A percentile compares a stretch with the other conserved stretches of the same genome.
Conservation (phyloP, 2,329 filamentous ascomycete genomes). For the Diaporthe sp. region DNA sequence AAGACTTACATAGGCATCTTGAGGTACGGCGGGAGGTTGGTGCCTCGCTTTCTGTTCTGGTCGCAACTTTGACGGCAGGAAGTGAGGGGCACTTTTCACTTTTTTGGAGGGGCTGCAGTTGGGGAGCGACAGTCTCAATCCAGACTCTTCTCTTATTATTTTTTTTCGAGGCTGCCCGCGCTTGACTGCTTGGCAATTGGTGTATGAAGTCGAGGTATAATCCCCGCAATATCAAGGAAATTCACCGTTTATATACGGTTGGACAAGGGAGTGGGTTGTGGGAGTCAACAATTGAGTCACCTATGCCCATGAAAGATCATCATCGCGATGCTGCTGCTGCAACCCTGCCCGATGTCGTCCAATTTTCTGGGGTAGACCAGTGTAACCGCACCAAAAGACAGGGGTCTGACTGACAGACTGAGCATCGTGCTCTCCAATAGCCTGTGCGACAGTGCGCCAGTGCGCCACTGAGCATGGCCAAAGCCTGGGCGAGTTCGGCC, state of each 20-base stretch:
- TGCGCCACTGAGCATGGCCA: neutral
- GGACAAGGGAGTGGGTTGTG: neutral
- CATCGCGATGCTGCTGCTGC: slow-evolving; percentile 14
- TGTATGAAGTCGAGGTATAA: neutral
- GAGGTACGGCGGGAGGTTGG: slow-evolving; percentile 29
- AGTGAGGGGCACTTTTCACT: slow-evolving; percentile 27
- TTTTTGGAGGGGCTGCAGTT: slow-evolving; percentile 16
- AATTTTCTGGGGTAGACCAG: slow-evolving; percentile 35
- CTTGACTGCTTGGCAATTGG: neutral
- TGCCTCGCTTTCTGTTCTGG: slow-evolving; percentile 3
- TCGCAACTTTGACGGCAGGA: neutral
- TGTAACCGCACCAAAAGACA: neutral
- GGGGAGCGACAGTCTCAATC: neutral
- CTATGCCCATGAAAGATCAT: neutral
- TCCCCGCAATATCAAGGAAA: neutral
- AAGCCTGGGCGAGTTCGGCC: slow-evolving; percentile 7
- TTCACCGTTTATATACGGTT: neutral
- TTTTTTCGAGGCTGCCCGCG: neutral
- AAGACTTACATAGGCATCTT: slow-evolving; percentile 50
- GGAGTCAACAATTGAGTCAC: slow-evolving; percentile 34
- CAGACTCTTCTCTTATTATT: neutral
- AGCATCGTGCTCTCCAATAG: neutral
- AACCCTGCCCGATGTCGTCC: slow-evolving; percentile 24
- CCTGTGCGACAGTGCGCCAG: slow-evolving; percentile 1
- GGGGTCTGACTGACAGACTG: slow-evolving; percentile 6